Conservation (phyloP, 1,284 basidiomycete genomes). For the Heterobasidion annosum region DNA sequence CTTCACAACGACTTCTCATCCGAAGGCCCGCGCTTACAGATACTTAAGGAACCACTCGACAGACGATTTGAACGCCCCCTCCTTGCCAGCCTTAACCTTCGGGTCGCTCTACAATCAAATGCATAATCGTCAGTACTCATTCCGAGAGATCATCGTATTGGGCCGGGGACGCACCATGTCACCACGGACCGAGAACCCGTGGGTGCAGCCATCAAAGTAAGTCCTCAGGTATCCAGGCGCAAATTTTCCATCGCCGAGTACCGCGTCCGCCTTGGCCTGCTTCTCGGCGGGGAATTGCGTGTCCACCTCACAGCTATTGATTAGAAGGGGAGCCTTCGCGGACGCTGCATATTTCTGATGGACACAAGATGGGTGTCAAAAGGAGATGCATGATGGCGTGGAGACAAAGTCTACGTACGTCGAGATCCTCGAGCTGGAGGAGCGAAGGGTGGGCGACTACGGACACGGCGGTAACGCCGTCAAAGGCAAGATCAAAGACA, state of each 20-base stretch:
- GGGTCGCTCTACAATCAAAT: constrained; percentile 21
- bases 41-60: constrained; percentile 21
- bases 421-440: constrained; percentile 49
- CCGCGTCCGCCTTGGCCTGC: constrained; percentile 39
- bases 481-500: constrained; percentile 60
- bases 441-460: constrained; percentile 64
- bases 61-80: constrained; percentile 26
- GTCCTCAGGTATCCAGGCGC: constrained; percentile 28
- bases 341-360: constrained; percentile 36
- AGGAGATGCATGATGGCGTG: neutral
- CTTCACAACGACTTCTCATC: too few relatives aligned
- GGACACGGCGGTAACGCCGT: constrained; percentile 42
- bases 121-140: neutral
- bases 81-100: constrained; percentile 22
- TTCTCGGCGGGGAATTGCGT: constrained; percentile 37
- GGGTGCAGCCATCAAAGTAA: constrained; percentile 34
- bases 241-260: constrained; percentile 45
- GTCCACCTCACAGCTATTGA: constrained; percentile 55
- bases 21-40: neutral
- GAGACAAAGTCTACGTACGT: constrained; percentile 26
- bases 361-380: neutral
- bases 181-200: constrained; percentile 42
- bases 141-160: too few relatives aligned
- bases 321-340: constrained; percentile 48
- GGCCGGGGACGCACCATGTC: constrained; percentile 17